phyloP scores from a whole-genome alignment of 2,329 filamentous ascomycete genomes.

The Capronia americana region DNA sequence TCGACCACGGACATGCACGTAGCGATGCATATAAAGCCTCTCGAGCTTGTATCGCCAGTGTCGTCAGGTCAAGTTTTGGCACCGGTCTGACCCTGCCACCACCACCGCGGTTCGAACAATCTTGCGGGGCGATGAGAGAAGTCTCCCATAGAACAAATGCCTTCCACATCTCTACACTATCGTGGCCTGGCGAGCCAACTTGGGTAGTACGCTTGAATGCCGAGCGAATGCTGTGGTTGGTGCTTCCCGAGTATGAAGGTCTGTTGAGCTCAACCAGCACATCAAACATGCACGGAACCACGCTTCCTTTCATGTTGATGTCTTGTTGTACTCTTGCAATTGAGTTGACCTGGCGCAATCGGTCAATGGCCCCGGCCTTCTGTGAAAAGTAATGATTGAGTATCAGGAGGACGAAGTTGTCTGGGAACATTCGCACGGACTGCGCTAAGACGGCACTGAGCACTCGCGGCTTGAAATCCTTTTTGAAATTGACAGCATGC shows the following conservation, averaged over 20 bases:
- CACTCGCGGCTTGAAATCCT: conserved; percentile 68
- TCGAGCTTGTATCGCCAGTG: conserved; percentile 44
- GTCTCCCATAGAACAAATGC: conserved; percentile 60
- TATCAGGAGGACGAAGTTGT: conserved; percentile 76
- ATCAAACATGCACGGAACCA: conserved; percentile 54
- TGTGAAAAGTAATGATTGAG: conserved; percentile 77
- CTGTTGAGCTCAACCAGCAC: conserved; percentile 62
- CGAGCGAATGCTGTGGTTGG: conserved; percentile 60
- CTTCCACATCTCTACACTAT: conserved; percentile 58
- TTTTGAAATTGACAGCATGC: conserved; percentile 66
- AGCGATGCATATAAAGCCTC: conserved; percentile 63
- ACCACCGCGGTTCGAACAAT: background rate
- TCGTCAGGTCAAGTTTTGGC: conserved; percentile 34
- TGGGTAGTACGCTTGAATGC: conserved; percentile 60
- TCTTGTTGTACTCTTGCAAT: conserved; percentile 28
- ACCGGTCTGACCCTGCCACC: background rate
- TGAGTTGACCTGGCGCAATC: conserved; percentile 67
- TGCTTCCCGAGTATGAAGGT: conserved; percentile 52
- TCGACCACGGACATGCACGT: conserved; percentile 67
- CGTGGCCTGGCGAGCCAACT: conserved; percentile 40
- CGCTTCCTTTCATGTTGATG: conserved; percentile 37
- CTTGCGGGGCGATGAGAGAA: conserved; percentile 35
- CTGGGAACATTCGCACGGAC: conserved; percentile 70
- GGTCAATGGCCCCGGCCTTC: conserved; percentile 75
- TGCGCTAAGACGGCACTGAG: conserved; percentile 67